These are phyloP conservation scores for Cyclotella baltica DNA, from an alignment of 108 stramenopile species.

Conservation along the genomic window DNA sequence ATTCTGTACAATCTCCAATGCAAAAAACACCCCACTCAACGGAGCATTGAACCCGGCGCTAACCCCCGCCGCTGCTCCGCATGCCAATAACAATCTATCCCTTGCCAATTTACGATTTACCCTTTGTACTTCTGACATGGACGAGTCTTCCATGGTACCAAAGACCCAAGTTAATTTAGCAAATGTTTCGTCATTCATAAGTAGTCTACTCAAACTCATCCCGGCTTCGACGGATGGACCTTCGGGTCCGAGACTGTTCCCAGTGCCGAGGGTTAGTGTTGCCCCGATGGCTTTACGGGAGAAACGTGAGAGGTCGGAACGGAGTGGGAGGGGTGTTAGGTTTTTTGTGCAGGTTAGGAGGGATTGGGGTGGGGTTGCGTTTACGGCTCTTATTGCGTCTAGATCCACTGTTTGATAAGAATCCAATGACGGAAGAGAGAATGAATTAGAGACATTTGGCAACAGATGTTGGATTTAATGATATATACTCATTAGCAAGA, in stretches of 20 bases:
- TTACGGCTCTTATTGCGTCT: slow-evolving; percentile 49
- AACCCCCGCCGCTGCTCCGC: slow-evolving; percentile 93
- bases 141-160: slow-evolving; percentile 46
- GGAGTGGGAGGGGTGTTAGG: slow-evolving; percentile 43
- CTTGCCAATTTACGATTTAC: slow-evolving; percentile 49
- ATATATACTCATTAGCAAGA: no score
- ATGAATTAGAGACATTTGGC: no score
- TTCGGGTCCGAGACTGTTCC: slow-evolving; percentile 90
- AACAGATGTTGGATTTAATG: no score
- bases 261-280: slow-evolving; percentile 88
- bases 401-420: slow-evolving; percentile 55
- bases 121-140: slow-evolving; percentile 40
- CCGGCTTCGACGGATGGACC: slow-evolving; percentile 91
- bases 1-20: slow-evolving; percentile 84
- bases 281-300: slow-evolving; percentile 81
- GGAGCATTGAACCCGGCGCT: slow-evolving; percentile 95
- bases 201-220: slow-evolving; percentile 66
- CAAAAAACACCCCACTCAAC: slow-evolving; percentile 93
- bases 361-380: slow-evolving; percentile 37
- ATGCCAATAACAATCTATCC: slow-evolving; percentile 77
- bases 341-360: slow-evolving; percentile 31
- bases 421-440: no score
- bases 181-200: slow-evolving; percentile 53
- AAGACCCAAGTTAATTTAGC: slow-evolving; percentile 33
- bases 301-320: slow-evolving; percentile 57